phyloP scores from a whole-genome alignment of 495 filamentous ascomycete species.

The Podospora comata region DNA sequence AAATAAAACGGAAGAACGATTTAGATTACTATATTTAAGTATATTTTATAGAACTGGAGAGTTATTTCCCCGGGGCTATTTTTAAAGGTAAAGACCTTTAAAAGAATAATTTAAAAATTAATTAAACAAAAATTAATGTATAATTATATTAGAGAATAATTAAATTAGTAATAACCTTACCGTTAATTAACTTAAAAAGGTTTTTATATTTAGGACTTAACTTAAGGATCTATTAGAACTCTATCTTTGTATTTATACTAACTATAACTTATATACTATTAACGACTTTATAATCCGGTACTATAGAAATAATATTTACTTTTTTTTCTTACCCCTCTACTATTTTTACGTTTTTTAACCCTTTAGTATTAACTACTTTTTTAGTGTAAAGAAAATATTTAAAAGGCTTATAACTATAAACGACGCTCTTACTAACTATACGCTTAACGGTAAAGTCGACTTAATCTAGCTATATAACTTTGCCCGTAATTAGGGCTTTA shows the following conservation, averaged over 20 bases:
- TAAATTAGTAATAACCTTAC: slow-evolving; percentile 13
- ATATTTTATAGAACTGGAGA: slow-evolving; percentile 3
- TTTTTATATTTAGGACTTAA: slow-evolving; percentile 20
- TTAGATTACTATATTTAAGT: slow-evolving; percentile 17
- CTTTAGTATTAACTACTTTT: not conserved
- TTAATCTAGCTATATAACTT: not conserved
- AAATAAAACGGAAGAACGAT: not conserved
- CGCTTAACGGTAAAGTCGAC: not conserved
- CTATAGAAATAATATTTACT: slow-evolving; percentile 13
- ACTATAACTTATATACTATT: slow-evolving; percentile 23
- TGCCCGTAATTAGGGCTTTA: no score
- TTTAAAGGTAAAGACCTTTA: slow-evolving; percentile 17
- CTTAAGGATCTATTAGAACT: slow-evolving; percentile 8
- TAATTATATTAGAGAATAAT: slow-evolving; percentile 12
- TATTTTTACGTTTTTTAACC: slow-evolving; percentile 13
- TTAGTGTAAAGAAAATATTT: not conserved
- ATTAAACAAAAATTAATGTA: slow-evolving; percentile 3
- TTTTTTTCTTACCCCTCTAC: slow-evolving; percentile 18
- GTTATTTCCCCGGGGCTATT: slow-evolving; percentile 9
- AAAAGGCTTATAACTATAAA: not conserved
- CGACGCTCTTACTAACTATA: not conserved
- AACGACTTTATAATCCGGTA: slow-evolving; percentile 12
- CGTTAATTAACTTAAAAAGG: slow-evolving; percentile 12
- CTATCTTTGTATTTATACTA: slow-evolving; percentile 33
- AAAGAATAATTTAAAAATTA: slow-evolving; percentile 13